Percentiles rank a stretch among this genome's conserved stretches.
Conservation (phyloP, 306 rosid species). For the Coriaria nepalensis region DNA sequence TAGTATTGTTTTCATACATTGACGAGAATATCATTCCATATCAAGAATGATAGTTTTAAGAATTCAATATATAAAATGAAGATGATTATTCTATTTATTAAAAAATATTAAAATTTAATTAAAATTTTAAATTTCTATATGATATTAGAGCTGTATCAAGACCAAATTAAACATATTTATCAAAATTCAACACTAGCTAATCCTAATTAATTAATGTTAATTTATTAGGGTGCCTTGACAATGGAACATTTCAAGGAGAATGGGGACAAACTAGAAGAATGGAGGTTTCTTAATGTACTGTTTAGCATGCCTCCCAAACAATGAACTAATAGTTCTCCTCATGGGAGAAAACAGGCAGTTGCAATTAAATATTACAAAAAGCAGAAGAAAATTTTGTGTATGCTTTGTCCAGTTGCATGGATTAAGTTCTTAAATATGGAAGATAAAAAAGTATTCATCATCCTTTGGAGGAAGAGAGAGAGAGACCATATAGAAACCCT, state of each 20-base stretch:
- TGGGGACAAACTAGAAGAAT: slow-evolving; percentile 58
- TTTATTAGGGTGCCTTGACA: slow-evolving; percentile 15
- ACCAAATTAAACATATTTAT: no score
- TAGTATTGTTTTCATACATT: no score
- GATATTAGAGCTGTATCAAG: no score
- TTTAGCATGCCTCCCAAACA: slow-evolving; percentile 21
- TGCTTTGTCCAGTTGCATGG: slow-evolving; percentile 50
- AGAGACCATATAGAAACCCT: slow-evolving; percentile 15
- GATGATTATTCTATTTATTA: no score
- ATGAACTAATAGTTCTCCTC: slow-evolving; percentile 17
- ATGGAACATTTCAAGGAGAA: slow-evolving; percentile 51
- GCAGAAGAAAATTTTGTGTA: slow-evolving; percentile 33
- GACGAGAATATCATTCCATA: no score
- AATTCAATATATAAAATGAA: no score
- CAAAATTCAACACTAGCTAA: no score
- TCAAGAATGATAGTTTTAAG: no score
- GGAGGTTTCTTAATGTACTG: slow-evolving; percentile 30
- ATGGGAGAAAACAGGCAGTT: slow-evolving; percentile 23
- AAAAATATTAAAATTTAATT: no score
- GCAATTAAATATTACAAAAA: slow-evolving; percentile 18
- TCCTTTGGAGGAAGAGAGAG: slow-evolving; percentile 17
- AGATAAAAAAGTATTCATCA: slow-evolving; percentile 6
- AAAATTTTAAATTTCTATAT: no score
- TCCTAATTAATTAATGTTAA: no score
- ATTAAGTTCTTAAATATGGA: slow-evolving; percentile 84